Conservation (phyloP, 202 grass and related monocot species). For the Carex arenaria region DNA sequence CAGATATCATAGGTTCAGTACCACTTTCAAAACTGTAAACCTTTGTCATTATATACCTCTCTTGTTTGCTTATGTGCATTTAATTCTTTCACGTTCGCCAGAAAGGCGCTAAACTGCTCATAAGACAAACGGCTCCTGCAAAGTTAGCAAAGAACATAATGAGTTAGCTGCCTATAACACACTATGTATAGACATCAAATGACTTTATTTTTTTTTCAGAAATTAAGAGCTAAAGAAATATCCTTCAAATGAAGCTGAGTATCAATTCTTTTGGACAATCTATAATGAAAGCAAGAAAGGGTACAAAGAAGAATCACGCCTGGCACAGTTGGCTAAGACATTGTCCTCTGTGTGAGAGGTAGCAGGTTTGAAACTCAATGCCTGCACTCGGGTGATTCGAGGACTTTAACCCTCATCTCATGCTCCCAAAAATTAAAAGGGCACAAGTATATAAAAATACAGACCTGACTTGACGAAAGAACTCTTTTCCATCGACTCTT, state of each 20-base stretch:
- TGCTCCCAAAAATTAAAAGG: background rate
- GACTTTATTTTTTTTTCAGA: no score
- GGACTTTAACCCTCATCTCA: background rate
- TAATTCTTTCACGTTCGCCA: constrained; percentile 93
- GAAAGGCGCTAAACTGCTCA: constrained; percentile 93
- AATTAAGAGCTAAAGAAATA: background rate
- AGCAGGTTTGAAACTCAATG: background rate
- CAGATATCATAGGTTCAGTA: background rate
- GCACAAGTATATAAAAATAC: background rate
- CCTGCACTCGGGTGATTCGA: background rate
- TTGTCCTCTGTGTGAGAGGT: background rate
- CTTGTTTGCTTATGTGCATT: constrained; percentile 82
- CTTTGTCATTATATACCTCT: constrained; percentile 53
- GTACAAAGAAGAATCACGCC: background rate
- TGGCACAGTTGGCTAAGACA: background rate
- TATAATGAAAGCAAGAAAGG: background rate
- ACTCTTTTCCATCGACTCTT: constrained; percentile 93
- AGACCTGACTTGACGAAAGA: constrained; percentile 93
- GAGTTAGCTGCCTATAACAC: background rate
- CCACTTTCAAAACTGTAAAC: background rate
- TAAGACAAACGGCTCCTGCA: constrained; percentile 89
- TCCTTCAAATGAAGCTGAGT: background rate
- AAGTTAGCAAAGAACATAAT: background rate
- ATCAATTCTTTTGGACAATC: background rate
- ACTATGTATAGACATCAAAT: background rate